Base-by-base conservation (phyloP, 768 basidiomycete genomes). In the Suillus luteus region DNA sequence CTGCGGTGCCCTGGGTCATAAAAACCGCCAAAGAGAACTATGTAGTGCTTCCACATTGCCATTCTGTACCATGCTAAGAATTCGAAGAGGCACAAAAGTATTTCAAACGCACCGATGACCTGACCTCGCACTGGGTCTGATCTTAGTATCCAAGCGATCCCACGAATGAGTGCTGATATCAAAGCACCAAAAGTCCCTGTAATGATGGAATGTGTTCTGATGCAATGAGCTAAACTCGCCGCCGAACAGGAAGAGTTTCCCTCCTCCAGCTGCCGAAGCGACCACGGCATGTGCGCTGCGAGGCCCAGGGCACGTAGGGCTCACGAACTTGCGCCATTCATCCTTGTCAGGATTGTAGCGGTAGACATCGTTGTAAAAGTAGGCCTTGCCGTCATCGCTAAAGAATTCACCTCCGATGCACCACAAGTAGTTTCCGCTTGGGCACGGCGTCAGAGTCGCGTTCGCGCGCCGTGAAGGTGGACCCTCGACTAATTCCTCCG, bases 11-110 rank as follows among this genome's bases (percentile, higher is more conserved):
- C 94, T 2, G 92, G 90, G 71, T 96, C 93, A 66, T 92, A 90
- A 73, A 96, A 96, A 1, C 94, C 95, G 5, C 94, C 95, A 71
- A 96, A 97, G 0, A 96, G 80, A 43, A 96, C 82, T 33, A 96
- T 84, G 62, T 83, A 86, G 60, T 96, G 90, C 71, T 96, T 96
- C 92, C 92, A 96, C 51, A 91, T 78, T 0, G 90, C 90, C 92
- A 95, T 94, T 41, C 92, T 92, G 55, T 33, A n/a, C 15, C 35
- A 12, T 17, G 22, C 6, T 62, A 24, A 51, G 27, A 6, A 27
- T 41, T 19, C 46, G 15, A 33, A 59, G 38, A 41, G 6, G 2
- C 15, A 37, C 19, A 1, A n/a, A 60, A 41, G 27, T 5, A 24
- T 24, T 22, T 5, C n/a, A 22, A 19, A 65, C 82, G 59, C 64